These are phyloP conservation scores for Begonia fuchsioides DNA, from an alignment of 306 rosid genomes.

Conservation along the genomic window DNA sequence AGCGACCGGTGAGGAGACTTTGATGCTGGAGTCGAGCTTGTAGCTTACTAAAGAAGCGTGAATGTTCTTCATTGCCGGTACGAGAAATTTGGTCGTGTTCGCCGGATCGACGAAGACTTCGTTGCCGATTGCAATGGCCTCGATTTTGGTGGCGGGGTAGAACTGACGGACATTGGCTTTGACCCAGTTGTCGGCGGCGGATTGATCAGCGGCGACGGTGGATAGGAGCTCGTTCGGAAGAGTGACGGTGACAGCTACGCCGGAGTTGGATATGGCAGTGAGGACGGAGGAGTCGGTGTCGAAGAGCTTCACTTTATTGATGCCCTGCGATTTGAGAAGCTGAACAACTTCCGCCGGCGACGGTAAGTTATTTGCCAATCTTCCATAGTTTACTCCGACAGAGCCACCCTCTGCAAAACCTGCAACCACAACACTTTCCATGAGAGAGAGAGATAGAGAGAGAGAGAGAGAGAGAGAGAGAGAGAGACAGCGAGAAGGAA, in stretches of 20 bases:
- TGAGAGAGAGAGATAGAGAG: too few relatives aligned
- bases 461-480: too few relatives aligned
- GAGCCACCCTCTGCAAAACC: slow-evolving; percentile 29
- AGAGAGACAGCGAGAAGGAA: not conserved
- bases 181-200: slow-evolving; percentile 63
- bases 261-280: slow-evolving; percentile 40
- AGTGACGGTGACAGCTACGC: slow-evolving; percentile 30
- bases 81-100: slow-evolving; percentile 44
- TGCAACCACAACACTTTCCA: too few relatives aligned
- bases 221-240: slow-evolving; percentile 74
- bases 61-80: slow-evolving; percentile 65
- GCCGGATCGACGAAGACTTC: slow-evolving; percentile 68
- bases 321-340: slow-evolving; percentile 45
- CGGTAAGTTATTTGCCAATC: slow-evolving; percentile 52
- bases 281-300: slow-evolving; percentile 58
- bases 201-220: slow-evolving; percentile 35
- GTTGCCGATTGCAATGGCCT: slow-evolving; percentile 72
- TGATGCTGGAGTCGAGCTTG: slow-evolving; percentile 26
- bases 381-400: slow-evolving; percentile 68
- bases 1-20: slow-evolving; percentile 66
- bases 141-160: slow-evolving; percentile 53
- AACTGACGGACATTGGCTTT: slow-evolving; percentile 33
- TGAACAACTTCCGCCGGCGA: slow-evolving; percentile 40
- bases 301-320: slow-evolving; percentile 51
- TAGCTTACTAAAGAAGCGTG: slow-evolving; percentile 20